Evolutionary conservation across 305 asterid species (phyloP).

Genomic region (Fraxinus greggii): DNA sequence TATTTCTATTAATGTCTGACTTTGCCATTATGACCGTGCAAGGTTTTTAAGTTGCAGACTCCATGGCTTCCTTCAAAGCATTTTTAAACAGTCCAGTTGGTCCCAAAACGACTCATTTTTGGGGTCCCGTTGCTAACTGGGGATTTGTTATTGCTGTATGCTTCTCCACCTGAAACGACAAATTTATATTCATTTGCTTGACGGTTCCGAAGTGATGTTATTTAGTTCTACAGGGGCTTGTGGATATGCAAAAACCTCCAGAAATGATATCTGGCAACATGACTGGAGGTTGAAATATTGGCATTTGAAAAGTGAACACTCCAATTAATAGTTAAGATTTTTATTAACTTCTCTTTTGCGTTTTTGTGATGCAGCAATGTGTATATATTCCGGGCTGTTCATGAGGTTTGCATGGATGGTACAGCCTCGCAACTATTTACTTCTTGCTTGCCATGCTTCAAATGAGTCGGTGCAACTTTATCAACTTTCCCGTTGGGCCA

Average conservation of each 20-base stretch:
- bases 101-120: conserved; percentile 89
- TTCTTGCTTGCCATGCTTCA: conserved; percentile 81
- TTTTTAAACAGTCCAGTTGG: conserved; percentile 86
- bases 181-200: not conserved
- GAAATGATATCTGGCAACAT: conserved; percentile 92
- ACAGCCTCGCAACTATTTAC: conserved; percentile 74
- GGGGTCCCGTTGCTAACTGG: conserved; percentile 96
- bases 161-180: conserved; percentile 25
- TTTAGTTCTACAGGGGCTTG: conserved; percentile 47
- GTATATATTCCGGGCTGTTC: conserved; percentile 70
- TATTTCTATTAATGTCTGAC: not conserved
- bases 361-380: conserved; percentile 58
- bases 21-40: conserved; percentile 8
- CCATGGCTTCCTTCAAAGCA: conserved; percentile 63
- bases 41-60: conserved; percentile 20
- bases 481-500: conserved; percentile 80
- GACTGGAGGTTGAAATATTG: conserved; percentile 68
- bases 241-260: conserved; percentile 77
- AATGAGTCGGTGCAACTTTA: conserved; percentile 79
- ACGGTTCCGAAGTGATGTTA: conserved; percentile 14
- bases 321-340: not conserved
- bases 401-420: conserved; percentile 98
- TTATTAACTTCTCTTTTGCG: not conserved
- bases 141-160: conserved; percentile 81
- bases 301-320: not conserved